Evolutionary conservation across 2,329 filamentous ascomycete genomes (phyloP), one percentile per base, ranked within the genome.

Genomic region (Trichoderma semiorbis): DNA sequence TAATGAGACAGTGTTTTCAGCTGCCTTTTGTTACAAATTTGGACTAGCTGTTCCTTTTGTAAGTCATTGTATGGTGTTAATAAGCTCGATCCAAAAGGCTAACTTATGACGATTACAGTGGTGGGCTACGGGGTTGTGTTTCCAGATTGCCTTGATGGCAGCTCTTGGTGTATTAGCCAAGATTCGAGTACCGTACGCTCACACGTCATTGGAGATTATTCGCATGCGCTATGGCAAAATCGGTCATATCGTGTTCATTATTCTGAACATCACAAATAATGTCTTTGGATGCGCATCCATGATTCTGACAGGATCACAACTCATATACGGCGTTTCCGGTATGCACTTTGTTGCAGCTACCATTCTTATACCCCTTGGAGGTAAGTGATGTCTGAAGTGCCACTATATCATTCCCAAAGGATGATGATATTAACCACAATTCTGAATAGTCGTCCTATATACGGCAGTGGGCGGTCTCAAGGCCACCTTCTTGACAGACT

Each of bases 331-430:
- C 16, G 68, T 70, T 3, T 70, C 68, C 21, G 68, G 68, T 28
- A 70, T 70, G 68, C 58, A 70, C 34, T 70, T 70, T 57, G 68
- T 70, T 43, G 68, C 68, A 32, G 68, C 68, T n/a, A 70, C 68
- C 7, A 70, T 70, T 57, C 68, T 70, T 7, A 70, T 70, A n/a
- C 68, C 68, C 8, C 68, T 70, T 3, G 68, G 68, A 64, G 67
- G 67, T 70, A 39, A 63, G 58, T 24, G 12, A 18, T 18, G 7
- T 26, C 24, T 7, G 1, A 30, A 43, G 1, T n/a, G 1, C 16
- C 39, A 18, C 1, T 18, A 12, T 24, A 16, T 8, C 16, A 24
- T 18, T 1, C 21, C 12, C 6, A 14, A 11, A 47, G 5, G n/a
- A 16, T 14, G 8, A 18, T 5, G 14, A 8, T 26, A 2, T 7